Evolutionary conservation across 2,329 filamentous ascomycete species (phyloP).

Genomic region (Akanthomyces muscarius): DNA sequence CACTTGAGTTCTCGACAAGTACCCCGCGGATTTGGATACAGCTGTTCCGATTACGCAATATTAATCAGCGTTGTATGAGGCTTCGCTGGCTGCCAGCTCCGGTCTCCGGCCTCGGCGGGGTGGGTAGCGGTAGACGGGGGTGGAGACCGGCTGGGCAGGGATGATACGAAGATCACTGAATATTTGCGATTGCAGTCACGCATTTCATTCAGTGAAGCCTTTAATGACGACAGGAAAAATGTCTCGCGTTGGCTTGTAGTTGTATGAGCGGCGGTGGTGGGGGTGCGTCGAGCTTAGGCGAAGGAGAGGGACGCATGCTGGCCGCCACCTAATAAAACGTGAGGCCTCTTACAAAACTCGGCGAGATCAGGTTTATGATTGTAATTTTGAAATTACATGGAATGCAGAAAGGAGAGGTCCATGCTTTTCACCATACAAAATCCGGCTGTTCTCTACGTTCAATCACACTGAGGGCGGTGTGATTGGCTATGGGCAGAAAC

Average conservation of each 20-base stretch:
- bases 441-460: not conserved
- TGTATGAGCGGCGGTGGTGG: not conserved
- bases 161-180: not conserved
- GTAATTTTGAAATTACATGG: not conserved
- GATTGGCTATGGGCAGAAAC: slow-evolving; percentile 1
- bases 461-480: not conserved
- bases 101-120: not conserved
- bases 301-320: not conserved
- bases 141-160: not conserved
- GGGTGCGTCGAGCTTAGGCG: not conserved
- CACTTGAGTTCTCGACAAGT: not conserved
- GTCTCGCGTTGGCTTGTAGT: not conserved
- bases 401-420: not conserved
- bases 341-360: not conserved
- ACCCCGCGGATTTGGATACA: not conserved
- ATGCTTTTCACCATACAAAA: not conserved
- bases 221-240: not conserved
- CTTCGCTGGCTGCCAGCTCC: not conserved
- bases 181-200: too few relatives aligned
- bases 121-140: not conserved
- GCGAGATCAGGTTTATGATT: not conserved
- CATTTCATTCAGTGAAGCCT: not conserved
- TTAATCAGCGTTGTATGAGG: not conserved
- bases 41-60: slow-evolving; percentile 7
- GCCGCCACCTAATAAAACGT: too few relatives aligned